Conservation (phyloP, 345 rosid genomes). For the Camelina neglecta region DNA sequence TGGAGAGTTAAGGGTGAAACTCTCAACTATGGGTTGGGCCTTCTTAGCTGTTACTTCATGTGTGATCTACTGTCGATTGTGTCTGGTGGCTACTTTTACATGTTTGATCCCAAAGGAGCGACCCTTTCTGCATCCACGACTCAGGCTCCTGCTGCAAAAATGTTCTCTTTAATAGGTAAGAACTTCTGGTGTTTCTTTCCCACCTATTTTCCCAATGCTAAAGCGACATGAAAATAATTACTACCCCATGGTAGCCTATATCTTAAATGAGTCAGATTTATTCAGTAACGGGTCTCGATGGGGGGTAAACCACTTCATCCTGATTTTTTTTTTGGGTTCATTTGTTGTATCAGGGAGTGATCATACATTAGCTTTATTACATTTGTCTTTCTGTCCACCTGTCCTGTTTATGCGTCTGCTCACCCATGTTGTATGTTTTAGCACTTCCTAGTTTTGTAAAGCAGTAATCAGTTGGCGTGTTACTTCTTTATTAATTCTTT, state of each 20-base stretch:
- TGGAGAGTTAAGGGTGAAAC: constrained; percentile 88
- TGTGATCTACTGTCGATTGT: constrained; percentile 81
- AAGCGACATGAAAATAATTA: constrained; percentile 2
- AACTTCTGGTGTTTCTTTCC: constrained; percentile 20
- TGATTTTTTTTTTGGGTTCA: neutral
- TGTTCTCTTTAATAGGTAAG: constrained; percentile 84
- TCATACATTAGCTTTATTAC: neutral
- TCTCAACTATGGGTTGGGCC: constrained; percentile 89
- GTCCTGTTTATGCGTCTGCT: constrained; percentile 19
- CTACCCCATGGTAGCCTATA: constrained; percentile 12
- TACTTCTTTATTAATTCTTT: constrained; percentile 22
- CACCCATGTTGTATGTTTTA: constrained; percentile 10
- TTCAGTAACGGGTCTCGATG: constrained; percentile 2
- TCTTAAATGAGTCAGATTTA: constrained; percentile 13
- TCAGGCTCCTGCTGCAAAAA: constrained; percentile 76
- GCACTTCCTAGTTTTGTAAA: constrained; percentile 25
- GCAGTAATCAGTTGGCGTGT: constrained; percentile 14
- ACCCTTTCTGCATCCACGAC: constrained; percentile 70
- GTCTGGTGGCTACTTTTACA: constrained; percentile 86
- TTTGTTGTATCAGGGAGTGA: constrained; percentile 13
- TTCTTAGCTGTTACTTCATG: constrained; percentile 78
- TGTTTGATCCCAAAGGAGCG: constrained; percentile 91
- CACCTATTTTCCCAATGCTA: constrained; percentile 22
- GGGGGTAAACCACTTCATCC: constrained; percentile 7
- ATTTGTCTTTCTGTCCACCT: neutral